These are phyloP conservation scores for Cenchrus americanus DNA, from an alignment of 176 grass and related monocot species.

Conservation along the genomic window DNA sequence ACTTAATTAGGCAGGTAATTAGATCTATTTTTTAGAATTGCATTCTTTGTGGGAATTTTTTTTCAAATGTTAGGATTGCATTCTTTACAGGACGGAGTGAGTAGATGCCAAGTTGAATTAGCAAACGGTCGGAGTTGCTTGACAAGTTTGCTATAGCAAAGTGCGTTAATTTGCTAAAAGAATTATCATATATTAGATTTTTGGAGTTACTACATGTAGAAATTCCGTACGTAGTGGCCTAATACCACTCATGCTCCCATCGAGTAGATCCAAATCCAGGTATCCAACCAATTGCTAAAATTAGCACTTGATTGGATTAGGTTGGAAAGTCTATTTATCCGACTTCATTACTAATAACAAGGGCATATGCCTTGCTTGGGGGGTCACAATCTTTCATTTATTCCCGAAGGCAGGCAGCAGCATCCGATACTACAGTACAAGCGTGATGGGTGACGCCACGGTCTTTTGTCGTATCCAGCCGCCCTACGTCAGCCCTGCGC, in stretches of 20 bases:
- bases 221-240: neutral
- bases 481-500: conserved; percentile 29
- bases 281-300: neutral
- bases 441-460: neutral
- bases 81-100: too few species aligned
- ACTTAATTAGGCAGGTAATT: too few species aligned
- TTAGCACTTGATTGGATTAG: neutral
- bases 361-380: neutral
- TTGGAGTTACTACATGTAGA: neutral
- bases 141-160: too few species aligned
- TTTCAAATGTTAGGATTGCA: too few species aligned
- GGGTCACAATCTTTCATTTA: neutral
- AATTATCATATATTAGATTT: too few species aligned
- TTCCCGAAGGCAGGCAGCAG: conserved; percentile 9
- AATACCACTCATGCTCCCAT: too few species aligned
- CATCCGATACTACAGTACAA: conserved; percentile 8
- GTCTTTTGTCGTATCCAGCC: neutral
- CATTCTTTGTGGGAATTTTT: too few species aligned
- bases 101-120: too few species aligned
- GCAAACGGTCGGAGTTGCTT: too few species aligned
- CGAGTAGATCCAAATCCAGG: neutral
- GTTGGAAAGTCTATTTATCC: neutral
- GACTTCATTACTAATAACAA: neutral
- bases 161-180: too few species aligned
- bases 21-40: too few species aligned